Evolutionary conservation across 495 filamentous ascomycete genomes (phyloP), one percentile per base, ranked within the genome.

Genomic region (Thozetella sp.): DNA sequence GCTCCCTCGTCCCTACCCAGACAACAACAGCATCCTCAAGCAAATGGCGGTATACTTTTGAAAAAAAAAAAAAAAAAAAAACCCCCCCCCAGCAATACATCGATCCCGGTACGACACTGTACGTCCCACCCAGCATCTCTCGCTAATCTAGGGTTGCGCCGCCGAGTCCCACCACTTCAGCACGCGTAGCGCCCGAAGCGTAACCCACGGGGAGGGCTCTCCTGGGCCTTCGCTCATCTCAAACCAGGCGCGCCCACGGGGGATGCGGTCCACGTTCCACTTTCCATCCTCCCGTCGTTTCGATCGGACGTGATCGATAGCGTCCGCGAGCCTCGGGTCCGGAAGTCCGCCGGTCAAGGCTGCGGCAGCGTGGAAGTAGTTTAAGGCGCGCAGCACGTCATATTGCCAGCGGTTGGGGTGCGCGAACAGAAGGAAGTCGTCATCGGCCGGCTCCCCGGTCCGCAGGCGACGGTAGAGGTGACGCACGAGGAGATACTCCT

Each of bases 131-230:
- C n/a, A n/a, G n/a, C n/a, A n/a, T n/a, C n/a, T n/a, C n/a, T n/a
- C n/a, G n/a, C n/a, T n/a, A n/a, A n/a, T n/a, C n/a, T n/a, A n/a
- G n/a, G n/a, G n/a, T n/a, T n/a, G n/a, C n/a, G n/a, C n/a, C n/a
- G 43, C 43, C 6, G 43, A 48, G n/a, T 54, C 52, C 52, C 52
- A 54, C 52, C 52, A 54, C 52, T 54, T 54, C 13, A 54, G 52
- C 9, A 54, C 52, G 2, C 52, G 52, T 25, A 54, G 26, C n/a
- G 52, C 52, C 6, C 23, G 52, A 27, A 54, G 52, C 10, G 52
- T 54, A 22, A 54, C 52, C 52, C 22, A 30, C 2, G 25, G 13
- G 25, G 52, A 54, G 3, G 52, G 23, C 22, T 26, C 22, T 12
- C 25, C 52, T 6, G 25, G 51, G 6, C 51, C 52, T 2, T 26